A percentile compares a stretch with the other conserved stretches of the same genome.
Evolutionary conservation across 2,329 filamentous ascomycete species (phyloP).

Genomic region (Alternaria gaisen): DNA sequence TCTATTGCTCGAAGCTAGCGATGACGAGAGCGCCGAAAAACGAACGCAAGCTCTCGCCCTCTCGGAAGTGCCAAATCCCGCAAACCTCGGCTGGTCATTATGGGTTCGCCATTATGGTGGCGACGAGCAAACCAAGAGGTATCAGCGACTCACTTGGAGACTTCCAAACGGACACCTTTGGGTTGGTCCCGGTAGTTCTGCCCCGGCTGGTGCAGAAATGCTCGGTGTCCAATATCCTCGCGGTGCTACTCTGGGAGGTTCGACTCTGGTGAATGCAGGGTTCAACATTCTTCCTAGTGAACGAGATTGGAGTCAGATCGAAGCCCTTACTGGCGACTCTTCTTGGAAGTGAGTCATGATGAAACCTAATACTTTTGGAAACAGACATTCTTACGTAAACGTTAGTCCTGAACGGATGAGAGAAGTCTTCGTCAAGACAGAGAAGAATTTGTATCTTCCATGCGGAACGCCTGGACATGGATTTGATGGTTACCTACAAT

Average conservation of each 20-base stretch:
- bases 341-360: conserved; percentile 57
- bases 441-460: conserved; percentile 62
- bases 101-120: neutral
- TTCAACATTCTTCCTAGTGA: conserved; percentile 58
- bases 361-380: neutral
- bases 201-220: neutral
- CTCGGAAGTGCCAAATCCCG: too few species aligned
- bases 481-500: conserved; percentile 60
- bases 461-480: conserved; percentile 60
- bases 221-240: neutral
- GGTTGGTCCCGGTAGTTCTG: neutral
- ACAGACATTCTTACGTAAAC: neutral
- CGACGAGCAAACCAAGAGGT: neutral
- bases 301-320: conserved; percentile 67
- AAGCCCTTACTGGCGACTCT: conserved; percentile 65
- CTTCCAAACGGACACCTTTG: neutral
- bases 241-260: neutral
- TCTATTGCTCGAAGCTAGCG: neutral
- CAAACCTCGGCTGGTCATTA: neutral
- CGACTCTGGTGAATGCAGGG: neutral
- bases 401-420: conserved; percentile 57
- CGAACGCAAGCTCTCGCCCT: neutral
- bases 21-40: neutral
- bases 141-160: neutral
- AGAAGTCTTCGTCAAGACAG: conserved; percentile 62